Evolutionary conservation across 768 basidiomycete genomes (phyloP).

Genomic region (Tricholomella constricta): DNA sequence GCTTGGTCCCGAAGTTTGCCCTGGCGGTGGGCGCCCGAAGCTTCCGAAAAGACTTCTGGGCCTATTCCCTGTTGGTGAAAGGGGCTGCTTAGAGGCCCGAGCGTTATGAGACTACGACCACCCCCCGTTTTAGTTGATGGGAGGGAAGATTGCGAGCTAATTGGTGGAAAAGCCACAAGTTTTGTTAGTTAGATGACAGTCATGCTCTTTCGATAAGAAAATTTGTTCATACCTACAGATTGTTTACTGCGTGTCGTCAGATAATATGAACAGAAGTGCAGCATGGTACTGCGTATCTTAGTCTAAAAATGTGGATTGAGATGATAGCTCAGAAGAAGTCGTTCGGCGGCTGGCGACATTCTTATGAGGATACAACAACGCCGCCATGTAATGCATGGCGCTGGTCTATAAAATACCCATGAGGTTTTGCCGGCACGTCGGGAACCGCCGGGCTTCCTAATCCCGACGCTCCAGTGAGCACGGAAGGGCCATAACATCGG

Average conservation of each 20-base stretch:
- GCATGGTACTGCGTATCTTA: neutral
- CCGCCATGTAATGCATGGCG: neutral
- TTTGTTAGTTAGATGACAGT: neutral
- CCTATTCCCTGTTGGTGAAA: conserved; percentile 6
- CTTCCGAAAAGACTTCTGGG: neutral
- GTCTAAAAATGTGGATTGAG: conserved; percentile 2
- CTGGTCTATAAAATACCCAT: neutral
- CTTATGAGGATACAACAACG: neutral
- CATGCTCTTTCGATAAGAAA: neutral
- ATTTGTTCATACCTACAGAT: neutral
- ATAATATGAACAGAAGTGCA: neutral
- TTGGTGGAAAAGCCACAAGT: neutral
- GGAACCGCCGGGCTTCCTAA: conserved; percentile 19
- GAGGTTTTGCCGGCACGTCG: conserved; percentile 12
- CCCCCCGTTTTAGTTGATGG: neutral
- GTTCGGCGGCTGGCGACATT: neutral
- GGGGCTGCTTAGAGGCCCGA: conserved; percentile 2
- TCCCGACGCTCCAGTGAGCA: conserved; percentile 22
- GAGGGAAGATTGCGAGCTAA: neutral
- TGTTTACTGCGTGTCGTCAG: neutral
- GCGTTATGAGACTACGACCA: conserved; percentile 8
- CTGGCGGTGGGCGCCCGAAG: neutral
- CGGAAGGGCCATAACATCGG: conserved; percentile 22
- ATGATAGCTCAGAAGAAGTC: conserved; percentile 3
- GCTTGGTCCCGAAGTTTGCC: conserved; percentile 4